These are phyloP conservation scores for Pseudonitzschia delicatissima DNA, from an alignment of 108 stramenopile genomes.

Conservation along the genomic window DNA sequence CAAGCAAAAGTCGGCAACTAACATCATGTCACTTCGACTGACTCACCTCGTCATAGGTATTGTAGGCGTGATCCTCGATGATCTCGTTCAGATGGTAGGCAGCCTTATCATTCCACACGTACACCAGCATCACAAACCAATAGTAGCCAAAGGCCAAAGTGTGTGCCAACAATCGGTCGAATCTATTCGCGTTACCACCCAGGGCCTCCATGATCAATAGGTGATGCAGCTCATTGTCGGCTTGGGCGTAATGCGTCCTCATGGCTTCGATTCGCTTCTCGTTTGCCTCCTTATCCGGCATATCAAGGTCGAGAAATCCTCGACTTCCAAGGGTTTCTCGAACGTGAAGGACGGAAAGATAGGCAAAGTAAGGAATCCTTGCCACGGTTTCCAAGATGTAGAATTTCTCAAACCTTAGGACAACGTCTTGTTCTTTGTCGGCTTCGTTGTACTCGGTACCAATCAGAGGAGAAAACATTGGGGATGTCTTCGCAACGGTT, in stretches of 20 bases:
- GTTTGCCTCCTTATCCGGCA: neutral
- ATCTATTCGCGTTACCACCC: constrained; percentile 74
- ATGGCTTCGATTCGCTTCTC: neutral
- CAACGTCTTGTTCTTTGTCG: no score
- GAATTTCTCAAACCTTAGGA: constrained; percentile 51
- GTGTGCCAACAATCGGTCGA: constrained; percentile 79
- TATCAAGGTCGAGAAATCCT: neutral
- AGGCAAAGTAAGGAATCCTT: constrained; percentile 89
- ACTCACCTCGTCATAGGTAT: constrained; percentile 82
- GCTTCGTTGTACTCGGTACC: no score
- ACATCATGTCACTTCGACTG: no score
- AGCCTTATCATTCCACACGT: constrained; percentile 46
- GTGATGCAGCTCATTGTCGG: constrained; percentile 49
- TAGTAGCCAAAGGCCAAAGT: constrained; percentile 87
- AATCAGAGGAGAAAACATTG: no score
- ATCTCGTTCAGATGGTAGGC: constrained; percentile 78
- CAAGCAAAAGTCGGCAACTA: no score
- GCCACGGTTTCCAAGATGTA: constrained; percentile 88
- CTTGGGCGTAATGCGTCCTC: constrained; percentile 66
- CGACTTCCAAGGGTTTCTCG: constrained; percentile 76
- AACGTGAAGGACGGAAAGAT: constrained; percentile 74
- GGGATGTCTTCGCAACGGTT: no score
- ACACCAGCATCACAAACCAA: constrained; percentile 52
- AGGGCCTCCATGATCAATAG: constrained; percentile 83
- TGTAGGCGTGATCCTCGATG: constrained; percentile 78